These are phyloP conservation scores for Mrakiaceae sp. DNA, from an alignment of 1,284 basidiomycete species.

Conservation along the genomic window DNA sequence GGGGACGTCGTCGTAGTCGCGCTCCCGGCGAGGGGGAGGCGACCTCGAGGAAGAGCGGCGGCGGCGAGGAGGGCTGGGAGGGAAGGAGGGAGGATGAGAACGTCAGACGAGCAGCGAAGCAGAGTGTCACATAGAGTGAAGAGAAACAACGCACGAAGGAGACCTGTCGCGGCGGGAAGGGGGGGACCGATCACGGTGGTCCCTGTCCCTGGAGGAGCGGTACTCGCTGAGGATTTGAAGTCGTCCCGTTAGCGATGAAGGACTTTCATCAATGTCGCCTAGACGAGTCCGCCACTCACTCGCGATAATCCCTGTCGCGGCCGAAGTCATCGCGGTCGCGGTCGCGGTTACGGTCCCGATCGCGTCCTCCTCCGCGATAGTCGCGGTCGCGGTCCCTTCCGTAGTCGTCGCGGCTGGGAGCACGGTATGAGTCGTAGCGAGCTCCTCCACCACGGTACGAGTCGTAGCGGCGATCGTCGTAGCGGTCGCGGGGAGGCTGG, in stretches of 20 bases:
- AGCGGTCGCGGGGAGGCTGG: slow-evolving; percentile 18
- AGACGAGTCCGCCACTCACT: neutral
- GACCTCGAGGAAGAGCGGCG: slow-evolving; percentile 7
- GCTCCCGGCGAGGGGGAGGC: slow-evolving; percentile 1
- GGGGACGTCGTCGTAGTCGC: slow-evolving; percentile 10
- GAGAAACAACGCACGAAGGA: neutral
- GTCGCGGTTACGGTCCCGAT: neutral
- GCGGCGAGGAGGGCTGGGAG: slow-evolving; percentile 7
- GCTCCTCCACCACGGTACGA: neutral
- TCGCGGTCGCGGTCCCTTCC: slow-evolving; percentile 16
- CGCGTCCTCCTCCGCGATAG: slow-evolving; percentile 9
- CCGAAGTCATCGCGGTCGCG: slow-evolving; percentile 7
- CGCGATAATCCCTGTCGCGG: slow-evolving; percentile 16
- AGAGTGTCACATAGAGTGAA: neutral
- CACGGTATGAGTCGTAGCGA: neutral
- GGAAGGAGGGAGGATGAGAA: neutral
- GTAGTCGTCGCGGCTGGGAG: neutral
- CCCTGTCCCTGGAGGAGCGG: neutral
- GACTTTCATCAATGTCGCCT: neutral
- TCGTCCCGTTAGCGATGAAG: neutral
- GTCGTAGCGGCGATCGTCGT: slow-evolving; percentile 11
- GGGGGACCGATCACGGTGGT: neutral
- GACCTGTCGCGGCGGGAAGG: slow-evolving; percentile 7
- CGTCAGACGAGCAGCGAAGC: neutral
- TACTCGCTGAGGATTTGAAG: neutral